These are phyloP conservation scores for Fagus crenata DNA, from an alignment of 306 rosid species.

Conservation along the genomic window DNA sequence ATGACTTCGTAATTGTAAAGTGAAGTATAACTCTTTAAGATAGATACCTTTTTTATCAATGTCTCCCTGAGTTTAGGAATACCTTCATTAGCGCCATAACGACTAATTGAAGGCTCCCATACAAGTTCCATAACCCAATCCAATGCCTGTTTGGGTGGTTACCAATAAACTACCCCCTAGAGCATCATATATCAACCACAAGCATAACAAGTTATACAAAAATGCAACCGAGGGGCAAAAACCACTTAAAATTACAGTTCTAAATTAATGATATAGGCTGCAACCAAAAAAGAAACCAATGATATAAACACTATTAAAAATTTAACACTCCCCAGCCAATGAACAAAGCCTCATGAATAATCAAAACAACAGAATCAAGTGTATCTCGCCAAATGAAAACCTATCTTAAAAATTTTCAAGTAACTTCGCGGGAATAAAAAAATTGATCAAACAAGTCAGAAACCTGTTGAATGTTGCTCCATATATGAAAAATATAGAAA, in stretches of 20 bases:
- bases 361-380: not conserved
- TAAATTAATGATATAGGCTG: not conserved
- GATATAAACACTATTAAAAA: not conserved
- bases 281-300: not conserved
- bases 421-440: not conserved
- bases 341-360: not conserved
- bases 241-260: not conserved
- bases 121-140: constrained; percentile 78
- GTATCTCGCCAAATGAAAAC: not conserved
- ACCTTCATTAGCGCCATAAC: constrained; percentile 92
- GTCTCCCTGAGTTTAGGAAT: constrained; percentile 84
- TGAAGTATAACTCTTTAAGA: not conserved
- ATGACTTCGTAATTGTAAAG: too few relatives aligned
- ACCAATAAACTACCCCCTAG: constrained; percentile 96
- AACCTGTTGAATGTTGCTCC: not conserved
- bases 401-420: not conserved
- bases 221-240: not conserved
- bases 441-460: not conserved
- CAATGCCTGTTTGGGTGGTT: constrained; percentile 84
- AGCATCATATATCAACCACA: constrained; percentile 25
- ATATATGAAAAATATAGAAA: not conserved
- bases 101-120: constrained; percentile 76
- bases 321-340: not conserved
- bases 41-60: constrained; percentile 57
- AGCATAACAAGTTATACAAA: not conserved